Percentiles rank a stretch among this genome's conserved stretches.
These are phyloP conservation scores for Plasmodium vivax DNA, from an alignment of 169 alveolate species.

Conservation along the genomic window DNA sequence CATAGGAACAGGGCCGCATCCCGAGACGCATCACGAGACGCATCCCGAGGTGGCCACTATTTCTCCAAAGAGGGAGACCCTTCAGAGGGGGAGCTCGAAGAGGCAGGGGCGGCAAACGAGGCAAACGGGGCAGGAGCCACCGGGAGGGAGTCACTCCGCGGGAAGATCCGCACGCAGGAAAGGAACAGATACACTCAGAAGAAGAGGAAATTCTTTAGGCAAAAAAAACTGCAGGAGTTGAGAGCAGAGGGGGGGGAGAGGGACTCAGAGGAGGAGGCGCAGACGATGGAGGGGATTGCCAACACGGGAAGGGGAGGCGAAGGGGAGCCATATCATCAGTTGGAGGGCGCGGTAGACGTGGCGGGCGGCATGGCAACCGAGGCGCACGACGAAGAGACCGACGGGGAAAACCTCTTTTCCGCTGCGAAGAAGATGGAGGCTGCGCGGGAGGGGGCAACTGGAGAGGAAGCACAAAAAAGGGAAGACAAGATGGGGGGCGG, in stretches of 20 bases:
- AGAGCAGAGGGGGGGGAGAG: background rate
- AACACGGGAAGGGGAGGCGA: background rate
- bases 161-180: background rate
- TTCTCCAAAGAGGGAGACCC: background rate
- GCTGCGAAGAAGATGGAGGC: background rate
- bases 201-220: background rate
- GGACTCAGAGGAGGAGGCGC: background rate
- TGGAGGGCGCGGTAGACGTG: background rate
- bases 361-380: background rate
- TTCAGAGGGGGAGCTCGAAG: background rate
- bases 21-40: too few species aligned
- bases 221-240: constrained; percentile 7
- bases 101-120: too few species aligned
- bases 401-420: background rate
- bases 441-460: background rate
- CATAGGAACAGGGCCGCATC: background rate
- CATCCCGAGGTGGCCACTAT: background rate
- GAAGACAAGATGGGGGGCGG: background rate
- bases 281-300: background rate
- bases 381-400: background rate
- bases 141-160: background rate
- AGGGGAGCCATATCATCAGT: background rate
- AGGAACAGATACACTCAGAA: background rate
- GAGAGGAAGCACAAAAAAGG: background rate
- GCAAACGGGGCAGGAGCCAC: too few species aligned